Percentiles rank a stretch among this genome's conserved stretches.
Conservation (phyloP, 345 rosid species). For the Citrus cavaleriei region DNA sequence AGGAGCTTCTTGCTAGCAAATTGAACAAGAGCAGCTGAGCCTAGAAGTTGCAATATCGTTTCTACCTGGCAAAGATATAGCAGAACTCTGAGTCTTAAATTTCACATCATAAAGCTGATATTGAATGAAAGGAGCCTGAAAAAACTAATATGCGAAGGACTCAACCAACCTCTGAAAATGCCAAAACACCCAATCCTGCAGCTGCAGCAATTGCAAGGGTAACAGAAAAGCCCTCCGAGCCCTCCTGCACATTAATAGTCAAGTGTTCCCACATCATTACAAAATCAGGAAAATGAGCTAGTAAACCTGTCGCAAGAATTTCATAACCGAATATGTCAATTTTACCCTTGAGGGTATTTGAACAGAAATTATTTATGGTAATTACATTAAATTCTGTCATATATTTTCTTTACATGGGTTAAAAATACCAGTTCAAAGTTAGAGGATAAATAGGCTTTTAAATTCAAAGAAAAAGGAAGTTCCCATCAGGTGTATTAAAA, state of each 20-base stretch:
- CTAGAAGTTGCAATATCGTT: conserved; percentile 83
- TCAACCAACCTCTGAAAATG: conserved; percentile 70
- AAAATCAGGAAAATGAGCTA: background rate
- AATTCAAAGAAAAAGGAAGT: background rate
- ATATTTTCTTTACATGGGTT: background rate
- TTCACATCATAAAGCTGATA: background rate
- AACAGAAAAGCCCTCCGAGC: conserved; percentile 46
- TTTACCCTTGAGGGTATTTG: background rate
- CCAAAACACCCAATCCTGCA: conserved; percentile 68
- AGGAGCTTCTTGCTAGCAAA: conserved; percentile 82
- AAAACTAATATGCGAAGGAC: background rate
- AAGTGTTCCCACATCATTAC: background rate
- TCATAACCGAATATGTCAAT: background rate
- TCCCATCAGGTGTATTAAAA: background rate
- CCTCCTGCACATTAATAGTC: conserved; percentile 53
- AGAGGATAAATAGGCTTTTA: background rate
- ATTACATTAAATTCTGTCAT: background rate
- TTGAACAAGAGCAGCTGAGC: conserved; percentile 90
- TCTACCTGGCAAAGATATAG: conserved; percentile 52
- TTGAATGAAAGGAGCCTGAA: background rate
- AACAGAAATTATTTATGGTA: background rate
- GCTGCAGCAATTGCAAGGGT: conserved; percentile 72
- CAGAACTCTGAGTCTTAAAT: conserved; percentile 13
- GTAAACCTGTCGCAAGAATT: background rate
- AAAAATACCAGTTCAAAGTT: background rate